phyloP scores from a whole-genome alignment of 257 asterid species.

The Ballota nigra region DNA sequence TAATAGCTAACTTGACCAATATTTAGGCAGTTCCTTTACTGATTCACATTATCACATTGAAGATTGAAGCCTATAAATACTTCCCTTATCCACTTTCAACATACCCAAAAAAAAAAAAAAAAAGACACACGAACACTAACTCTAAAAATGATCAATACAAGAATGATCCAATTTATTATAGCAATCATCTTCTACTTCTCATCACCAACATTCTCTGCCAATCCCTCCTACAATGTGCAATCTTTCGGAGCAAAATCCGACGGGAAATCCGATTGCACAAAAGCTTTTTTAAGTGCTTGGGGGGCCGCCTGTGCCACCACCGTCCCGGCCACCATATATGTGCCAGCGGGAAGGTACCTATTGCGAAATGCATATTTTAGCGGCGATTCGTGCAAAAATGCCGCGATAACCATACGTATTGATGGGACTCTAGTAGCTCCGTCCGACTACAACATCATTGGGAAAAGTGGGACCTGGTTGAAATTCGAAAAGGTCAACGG shows the following conservation, averaged over 20 bases:
- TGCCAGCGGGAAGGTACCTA: conserved; percentile 46
- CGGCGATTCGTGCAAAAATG: conserved; percentile 38
- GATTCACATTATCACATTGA: too few species aligned
- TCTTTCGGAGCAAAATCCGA: conserved; percentile 41
- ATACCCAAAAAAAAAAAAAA: not conserved
- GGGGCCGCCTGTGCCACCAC: conserved; percentile 40
- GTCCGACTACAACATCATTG: conserved; percentile 39
- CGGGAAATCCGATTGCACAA: conserved; percentile 38
- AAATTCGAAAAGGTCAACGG: conserved; percentile 44
- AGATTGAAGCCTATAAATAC: conserved; percentile 28
- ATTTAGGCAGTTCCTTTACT: too few species aligned
- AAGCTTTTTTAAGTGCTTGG: conserved; percentile 45
- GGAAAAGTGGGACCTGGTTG: conserved; percentile 37
- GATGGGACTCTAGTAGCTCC: conserved; percentile 62
- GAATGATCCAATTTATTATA: conserved; percentile 5
- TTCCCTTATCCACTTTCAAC: not conserved
- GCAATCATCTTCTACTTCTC: conserved; percentile 9
- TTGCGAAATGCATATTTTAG: conserved; percentile 22
- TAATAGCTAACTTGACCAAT: too few species aligned
- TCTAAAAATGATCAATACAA: conserved; percentile 13
- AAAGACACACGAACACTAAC: not conserved
- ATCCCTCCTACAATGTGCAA: conserved; percentile 28
- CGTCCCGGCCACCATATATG: conserved; percentile 36
- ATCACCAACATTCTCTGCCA: conserved; percentile 15
- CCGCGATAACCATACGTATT: conserved; percentile 33